Base-by-base conservation (phyloP, 108 stramenopile genomes). In the Mediolabrus comicus region DNA sequence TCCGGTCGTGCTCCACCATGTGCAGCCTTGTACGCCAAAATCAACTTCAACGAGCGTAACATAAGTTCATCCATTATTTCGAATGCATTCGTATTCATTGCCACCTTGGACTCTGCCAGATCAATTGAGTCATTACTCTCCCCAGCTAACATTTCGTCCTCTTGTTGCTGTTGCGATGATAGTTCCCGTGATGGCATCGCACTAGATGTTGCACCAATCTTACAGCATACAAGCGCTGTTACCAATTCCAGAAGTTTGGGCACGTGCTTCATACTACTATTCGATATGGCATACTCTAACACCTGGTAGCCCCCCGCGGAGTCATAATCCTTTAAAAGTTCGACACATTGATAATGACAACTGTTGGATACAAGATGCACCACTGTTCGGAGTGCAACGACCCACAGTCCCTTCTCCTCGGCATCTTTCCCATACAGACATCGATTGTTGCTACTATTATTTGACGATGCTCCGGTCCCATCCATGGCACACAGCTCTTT, bases 291-390 rank as follows among this genome's bases (percentile, higher is more conserved):
- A 71, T 73, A 83, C 22, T 72, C 72, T 11, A 97, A 72, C 0
- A 95, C 90, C 34, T 89, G 91, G 59, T 93, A 88, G 16, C 97
- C 97, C 31, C 92, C 91, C 16, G 97, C 92, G 22, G 86, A 67
- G 53, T 92, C 89, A 62, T 94, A 96, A 72, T 97, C 97, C 43
- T 83, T 88, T 14, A 97, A 60, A 26, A 97, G 83, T 55, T 91
- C 92, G 12, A 80, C 57, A 68, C 88, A 85, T 34, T 90, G 73
- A 65, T 80, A 78, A 25, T 82, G 77, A 62, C 91, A 92, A 9
- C 93, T 86, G 54, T 81, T 67, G 31, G 77, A 72, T 0, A 97
- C 92, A 26, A 95, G 55, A 60, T 84, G 72, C 22, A 96, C 85
- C 29, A 96, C 80, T 30, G 95, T 95, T 28, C 79, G 61, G 29